A percentile compares a stretch with the other conserved stretches of the same genome.
Conservation (phyloP, 2,329 filamentous ascomycete species). For the Orbilia brochopaga region DNA sequence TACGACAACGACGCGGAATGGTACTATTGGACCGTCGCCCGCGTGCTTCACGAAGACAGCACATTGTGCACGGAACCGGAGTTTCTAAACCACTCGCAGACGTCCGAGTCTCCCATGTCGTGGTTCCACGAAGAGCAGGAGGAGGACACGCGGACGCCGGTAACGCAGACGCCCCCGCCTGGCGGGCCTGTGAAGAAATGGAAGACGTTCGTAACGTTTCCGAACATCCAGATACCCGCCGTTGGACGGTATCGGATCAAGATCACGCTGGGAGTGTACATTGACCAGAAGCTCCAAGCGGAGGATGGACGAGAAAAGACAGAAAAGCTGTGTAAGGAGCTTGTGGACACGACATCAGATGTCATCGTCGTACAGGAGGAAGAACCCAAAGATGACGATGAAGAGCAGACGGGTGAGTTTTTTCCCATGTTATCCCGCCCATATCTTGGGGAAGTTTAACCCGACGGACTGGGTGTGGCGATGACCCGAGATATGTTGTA, state of each 20-base stretch:
- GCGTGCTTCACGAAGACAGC: constrained; percentile 39
- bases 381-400: constrained; percentile 44
- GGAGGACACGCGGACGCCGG: constrained; percentile 42
- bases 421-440: background rate
- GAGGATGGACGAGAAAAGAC: constrained; percentile 33
- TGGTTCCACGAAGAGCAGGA: constrained; percentile 50
- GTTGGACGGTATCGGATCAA: constrained; percentile 31
- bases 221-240: constrained; percentile 41
- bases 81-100: constrained; percentile 29
- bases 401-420: constrained; percentile 23
- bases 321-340: constrained; percentile 27
- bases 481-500: too few species aligned
- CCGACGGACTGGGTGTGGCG: too few species aligned
- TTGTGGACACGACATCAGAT: constrained; percentile 39
- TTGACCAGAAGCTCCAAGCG: constrained; percentile 36
- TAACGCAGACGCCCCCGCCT: constrained; percentile 43
- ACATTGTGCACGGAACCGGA: constrained; percentile 23
- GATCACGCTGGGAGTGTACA: constrained; percentile 36
- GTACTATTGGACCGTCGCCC: constrained; percentile 42
- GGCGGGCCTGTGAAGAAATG: constrained; percentile 40
- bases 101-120: constrained; percentile 44
- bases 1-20: constrained; percentile 40
- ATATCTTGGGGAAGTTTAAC: too few species aligned
- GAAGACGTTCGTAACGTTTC: constrained; percentile 47
- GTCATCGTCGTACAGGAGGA: constrained; percentile 42